Evolutionary conservation across 2,329 filamentous ascomycete species (phyloP).

Genomic region (Clarireedia paspali): DNA sequence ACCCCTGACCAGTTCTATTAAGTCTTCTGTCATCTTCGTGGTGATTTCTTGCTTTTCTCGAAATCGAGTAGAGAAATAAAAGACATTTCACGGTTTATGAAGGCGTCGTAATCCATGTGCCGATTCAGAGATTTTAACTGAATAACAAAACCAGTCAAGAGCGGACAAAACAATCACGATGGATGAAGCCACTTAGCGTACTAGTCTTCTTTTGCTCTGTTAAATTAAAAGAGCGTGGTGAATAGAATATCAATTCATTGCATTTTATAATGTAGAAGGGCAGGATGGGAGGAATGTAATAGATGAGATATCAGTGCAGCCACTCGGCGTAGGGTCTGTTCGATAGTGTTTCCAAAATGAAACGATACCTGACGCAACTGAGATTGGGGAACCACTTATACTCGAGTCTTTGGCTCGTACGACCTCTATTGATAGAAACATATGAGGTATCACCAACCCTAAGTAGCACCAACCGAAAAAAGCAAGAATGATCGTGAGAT

Average conservation of each 20-base stretch:
- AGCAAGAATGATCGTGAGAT: neutral
- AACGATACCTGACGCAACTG: neutral
- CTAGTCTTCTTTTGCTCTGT: too few relatives aligned
- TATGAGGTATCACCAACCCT: constrained; percentile 1
- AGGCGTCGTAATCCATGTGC: neutral
- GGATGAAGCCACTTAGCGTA: neutral
- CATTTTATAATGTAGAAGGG: neutral
- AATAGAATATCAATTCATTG: too few relatives aligned
- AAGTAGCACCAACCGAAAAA: neutral
- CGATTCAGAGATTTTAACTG: neutral
- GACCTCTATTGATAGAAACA: neutral
- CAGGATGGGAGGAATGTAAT: neutral
- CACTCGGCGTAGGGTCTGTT: neutral
- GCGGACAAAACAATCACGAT: neutral
- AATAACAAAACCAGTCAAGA: neutral
- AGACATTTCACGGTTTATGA: constrained; percentile 1
- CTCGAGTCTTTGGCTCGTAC: neutral
- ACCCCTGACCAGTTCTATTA: constrained; percentile 32
- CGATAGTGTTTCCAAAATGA: constrained; percentile 1
- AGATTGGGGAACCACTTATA: neutral
- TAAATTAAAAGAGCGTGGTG: too few relatives aligned
- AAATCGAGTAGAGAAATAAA: constrained; percentile 2
- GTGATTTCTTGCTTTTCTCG: neutral
- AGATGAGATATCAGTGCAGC: neutral
- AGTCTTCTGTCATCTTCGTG: neutral